Conservation (phyloP, 345 rosid genomes). For the Balakata baccata region DNA sequence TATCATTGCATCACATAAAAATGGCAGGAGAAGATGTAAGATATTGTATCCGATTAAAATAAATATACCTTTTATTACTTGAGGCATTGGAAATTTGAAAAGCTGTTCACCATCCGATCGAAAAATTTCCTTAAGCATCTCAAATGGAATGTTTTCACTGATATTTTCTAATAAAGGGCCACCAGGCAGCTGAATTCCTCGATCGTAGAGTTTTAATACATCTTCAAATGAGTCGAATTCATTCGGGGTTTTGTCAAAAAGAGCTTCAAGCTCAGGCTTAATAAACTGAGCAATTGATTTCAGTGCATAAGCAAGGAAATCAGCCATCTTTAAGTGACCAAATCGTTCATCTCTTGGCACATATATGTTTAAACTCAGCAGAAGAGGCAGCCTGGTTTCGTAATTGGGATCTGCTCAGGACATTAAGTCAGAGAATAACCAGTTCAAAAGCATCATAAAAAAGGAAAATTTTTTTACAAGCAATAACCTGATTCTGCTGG, state of each 20-base stretch:
- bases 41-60: not conserved
- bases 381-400: constrained; percentile 35
- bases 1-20: not conserved
- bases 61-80: constrained; percentile 36
- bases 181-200: constrained; percentile 36
- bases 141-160: constrained; percentile 27
- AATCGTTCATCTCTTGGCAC: constrained; percentile 44
- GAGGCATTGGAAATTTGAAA: constrained; percentile 38
- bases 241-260: constrained; percentile 29
- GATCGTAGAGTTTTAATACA: constrained; percentile 30
- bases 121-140: constrained; percentile 38
- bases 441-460: too few species aligned
- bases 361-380: constrained; percentile 30
- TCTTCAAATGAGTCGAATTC: constrained; percentile 46
- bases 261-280: constrained; percentile 34
- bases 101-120: constrained; percentile 35
- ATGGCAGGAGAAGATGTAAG: not conserved
- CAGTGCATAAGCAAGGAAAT: constrained; percentile 37
- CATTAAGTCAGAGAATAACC: too few species aligned
- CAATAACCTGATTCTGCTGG: constrained; percentile 35
- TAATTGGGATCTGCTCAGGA: constrained; percentile 31
- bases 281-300: constrained; percentile 36
- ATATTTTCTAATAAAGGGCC: constrained; percentile 24
- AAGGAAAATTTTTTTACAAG: too few species aligned
- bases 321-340: constrained; percentile 43